Evolutionary conservation across 805 yeast genomes (phyloP), one percentile per base, ranked within the genome.

Genomic region (Candida multigemmis): DNA sequence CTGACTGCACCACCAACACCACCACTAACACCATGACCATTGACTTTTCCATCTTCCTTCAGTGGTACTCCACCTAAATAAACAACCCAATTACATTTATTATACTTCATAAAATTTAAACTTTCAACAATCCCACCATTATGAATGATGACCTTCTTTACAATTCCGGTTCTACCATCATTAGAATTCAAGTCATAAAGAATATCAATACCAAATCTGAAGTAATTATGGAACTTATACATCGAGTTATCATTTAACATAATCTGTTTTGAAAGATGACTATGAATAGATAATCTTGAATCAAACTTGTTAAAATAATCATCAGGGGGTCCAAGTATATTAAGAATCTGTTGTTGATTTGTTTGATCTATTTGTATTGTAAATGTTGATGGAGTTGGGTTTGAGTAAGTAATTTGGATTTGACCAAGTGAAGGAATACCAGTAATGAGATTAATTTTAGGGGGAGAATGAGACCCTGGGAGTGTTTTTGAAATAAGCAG

Each of bases 241-340:
- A 33, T 37, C 23, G 20, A 15, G 23, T 23, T 29, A 6, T 38
- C 21, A 12, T 33, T 26, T 7, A 39, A 12, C 14, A 23, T 28
- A n/a, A 32, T 31, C n/a, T 37, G 36, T 18, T 33, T 35, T 4
- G 31, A 19, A 11, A 46, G 35, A 18, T 53, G 59, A 19, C 51
- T 53, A 42, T 58, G 71, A 19, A 60, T 68, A 33, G 48, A 42
- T 10, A 60, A 44, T 34, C 71, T 46, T 2, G 61, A 54, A 34
- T 65, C 72, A 26, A 57, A 55, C 34, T 66, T 67, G 33, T 56
- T 48, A 33, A 71, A 60, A 4, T 53, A 56, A 24, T 68, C 76
- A 24, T 70, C 71, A 0, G 82, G 80, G 2, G 77, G 73, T 0
- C 81, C 81, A 12, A 74, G 44, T 0, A 50, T 39, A 12, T 53